phyloP scores from a whole-genome alignment of 2,329 filamentous ascomycete species.

The Meredithiella fracta region DNA sequence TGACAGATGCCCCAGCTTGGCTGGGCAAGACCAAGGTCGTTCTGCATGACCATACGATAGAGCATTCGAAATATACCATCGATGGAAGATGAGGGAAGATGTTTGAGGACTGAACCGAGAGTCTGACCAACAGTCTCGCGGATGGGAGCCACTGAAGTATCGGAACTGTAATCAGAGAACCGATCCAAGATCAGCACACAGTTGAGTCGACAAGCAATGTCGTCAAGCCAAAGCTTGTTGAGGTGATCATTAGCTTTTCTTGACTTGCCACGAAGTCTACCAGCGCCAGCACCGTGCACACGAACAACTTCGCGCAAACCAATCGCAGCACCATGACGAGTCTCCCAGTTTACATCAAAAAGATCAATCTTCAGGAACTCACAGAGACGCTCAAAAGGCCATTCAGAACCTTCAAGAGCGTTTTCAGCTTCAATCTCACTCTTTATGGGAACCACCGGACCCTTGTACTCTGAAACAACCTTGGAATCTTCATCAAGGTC shows the following conservation, averaged over 20 bases:
- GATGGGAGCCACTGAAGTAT: constrained; percentile 92
- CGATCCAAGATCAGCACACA: constrained; percentile 95
- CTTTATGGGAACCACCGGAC: constrained; percentile 62
- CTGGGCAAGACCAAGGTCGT: constrained; percentile 54
- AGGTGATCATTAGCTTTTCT: constrained; percentile 58
- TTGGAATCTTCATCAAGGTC: constrained; percentile 80
- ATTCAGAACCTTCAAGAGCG: constrained; percentile 63
- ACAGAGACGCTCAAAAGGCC: constrained; percentile 87
- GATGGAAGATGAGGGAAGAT: constrained; percentile 64
- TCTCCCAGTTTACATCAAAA: constrained; percentile 89
- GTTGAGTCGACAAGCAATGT: constrained; percentile 84
- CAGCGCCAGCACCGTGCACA: constrained; percentile 80
- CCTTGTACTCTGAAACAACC: constrained; percentile 91
- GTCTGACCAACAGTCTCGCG: constrained; percentile 91
- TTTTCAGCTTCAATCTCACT: constrained; percentile 68
- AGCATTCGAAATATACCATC: constrained; percentile 71
- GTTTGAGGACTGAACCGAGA: constrained; percentile 72
- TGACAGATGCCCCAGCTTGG: constrained; percentile 91
- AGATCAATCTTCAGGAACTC: constrained; percentile 88
- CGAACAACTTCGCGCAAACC: constrained; percentile 80
- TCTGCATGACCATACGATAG: constrained; percentile 81
- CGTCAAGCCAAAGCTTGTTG: constrained; percentile 80
- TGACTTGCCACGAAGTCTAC: constrained; percentile 54
- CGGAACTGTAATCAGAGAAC: constrained; percentile 94
- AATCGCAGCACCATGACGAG: constrained; percentile 89